phyloP scores from a whole-genome alignment of 768 basidiomycete genomes.

The Chlorophyllum brunneum region DNA sequence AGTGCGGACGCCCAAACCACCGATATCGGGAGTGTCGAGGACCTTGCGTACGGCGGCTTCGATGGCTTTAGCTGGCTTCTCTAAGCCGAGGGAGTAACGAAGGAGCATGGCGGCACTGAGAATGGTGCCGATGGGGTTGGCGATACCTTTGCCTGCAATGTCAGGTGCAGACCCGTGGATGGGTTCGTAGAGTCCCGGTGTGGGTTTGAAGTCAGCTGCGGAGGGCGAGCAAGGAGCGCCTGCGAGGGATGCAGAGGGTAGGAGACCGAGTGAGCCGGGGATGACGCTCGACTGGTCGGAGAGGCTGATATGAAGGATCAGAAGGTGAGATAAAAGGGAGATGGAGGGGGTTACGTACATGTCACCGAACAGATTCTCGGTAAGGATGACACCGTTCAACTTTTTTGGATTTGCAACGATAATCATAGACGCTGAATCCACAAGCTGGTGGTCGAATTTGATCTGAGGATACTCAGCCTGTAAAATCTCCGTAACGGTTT shows the following conservation, averaged over 20 bases:
- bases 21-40: constrained; percentile 63
- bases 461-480: constrained; percentile 85
- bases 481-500: constrained; percentile 84
- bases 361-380: constrained; percentile 95
- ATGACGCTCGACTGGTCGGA: constrained; percentile 98
- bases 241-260: constrained; percentile 95
- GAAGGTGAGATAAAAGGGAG: not conserved
- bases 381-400: constrained; percentile 92
- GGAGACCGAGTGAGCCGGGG: constrained; percentile 92
- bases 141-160: constrained; percentile 91
- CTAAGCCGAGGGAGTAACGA: constrained; percentile 90
- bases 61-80: constrained; percentile 78
- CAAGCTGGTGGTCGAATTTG: constrained; percentile 84
- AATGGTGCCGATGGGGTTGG: constrained; percentile 94
- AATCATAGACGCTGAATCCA: constrained; percentile 96
- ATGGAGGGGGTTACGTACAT: constrained; percentile 58
- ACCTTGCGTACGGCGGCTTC: constrained; percentile 90
- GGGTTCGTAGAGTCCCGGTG: constrained; percentile 92
- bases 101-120: constrained; percentile 91
- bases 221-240: constrained; percentile 72
- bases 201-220: constrained; percentile 62
- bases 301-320: constrained; percentile 48
- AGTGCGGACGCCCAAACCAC: constrained; percentile 78
- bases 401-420: constrained; percentile 88
- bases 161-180: constrained; percentile 96